Base-by-base conservation (phyloP, 2,329 filamentous ascomycete genomes). In the Scortechinia acanthostroma region DNA sequence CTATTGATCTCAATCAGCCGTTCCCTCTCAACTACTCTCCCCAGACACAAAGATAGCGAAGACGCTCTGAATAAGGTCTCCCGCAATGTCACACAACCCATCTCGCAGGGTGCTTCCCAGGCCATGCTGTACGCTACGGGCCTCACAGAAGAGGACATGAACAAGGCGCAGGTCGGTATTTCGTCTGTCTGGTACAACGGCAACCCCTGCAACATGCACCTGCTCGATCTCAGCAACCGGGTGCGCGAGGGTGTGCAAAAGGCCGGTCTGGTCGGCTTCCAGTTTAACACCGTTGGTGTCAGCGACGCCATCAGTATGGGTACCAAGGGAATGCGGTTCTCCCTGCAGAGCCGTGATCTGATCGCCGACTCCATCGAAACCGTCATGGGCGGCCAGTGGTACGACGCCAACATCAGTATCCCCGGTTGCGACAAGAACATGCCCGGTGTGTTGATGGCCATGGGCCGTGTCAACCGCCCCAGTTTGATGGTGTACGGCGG, bases 351-450 rank as follows among this genome's bases (percentile, higher is more conserved):
- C 54, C 79, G 93, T 63, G 93, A 98, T 66, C 80, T 98, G 58
- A 98, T 98, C 56, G 93, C 93, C 58, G 93, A 98, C 69, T 94
- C 88, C 50, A 95, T 98, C 58, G 93, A 98, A 76, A 97, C 93
- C 3, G 93, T 98, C 56, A 98, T 97, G 91, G 86, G 90, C 53
- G 93, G 90, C 15, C 93, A 98, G 69, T 97, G 91, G 90, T 97
- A 98, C 62, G 93, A 98, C 65, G 91, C 83, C 54, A 97, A 97
- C 66, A 86, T 98, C 61, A 95, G 89, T 45, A 86, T 98, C 56
- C 93, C 93, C 14, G 93, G 93, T 43, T 98, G 93, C 68, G 93
- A 98, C 77, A 98, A 98, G 81, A 98, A 98, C 71, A 97, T 98
- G 93, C 90, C 90, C 1, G 88, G 88, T 64, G 88, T 93, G 13